Conservation (phyloP, 148 eudicot species). For the Polygonum aviculare region DNA sequence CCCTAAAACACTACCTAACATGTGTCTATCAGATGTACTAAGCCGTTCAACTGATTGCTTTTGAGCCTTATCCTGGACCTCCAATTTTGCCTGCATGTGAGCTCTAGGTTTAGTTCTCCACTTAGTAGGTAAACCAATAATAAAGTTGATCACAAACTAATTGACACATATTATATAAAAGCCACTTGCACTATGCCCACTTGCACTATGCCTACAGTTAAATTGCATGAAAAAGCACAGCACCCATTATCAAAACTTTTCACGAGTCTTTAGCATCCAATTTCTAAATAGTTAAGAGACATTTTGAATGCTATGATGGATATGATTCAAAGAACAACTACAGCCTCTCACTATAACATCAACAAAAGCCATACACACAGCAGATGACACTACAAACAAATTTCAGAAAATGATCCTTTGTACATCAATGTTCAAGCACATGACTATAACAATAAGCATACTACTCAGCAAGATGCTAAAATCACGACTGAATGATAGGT, state of each 20-base stretch:
- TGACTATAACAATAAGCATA: background rate
- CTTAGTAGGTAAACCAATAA: background rate
- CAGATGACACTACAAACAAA: background rate
- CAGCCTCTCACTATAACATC: background rate
- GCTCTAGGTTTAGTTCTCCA: background rate
- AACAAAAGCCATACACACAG: background rate
- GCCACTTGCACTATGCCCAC: too few relatives aligned
- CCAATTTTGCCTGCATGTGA: conserved; percentile 54
- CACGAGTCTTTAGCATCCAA: background rate
- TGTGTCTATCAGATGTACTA: conserved; percentile 8
- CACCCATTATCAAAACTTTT: background rate
- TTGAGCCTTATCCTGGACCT: conserved; percentile 46
- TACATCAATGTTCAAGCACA: background rate
- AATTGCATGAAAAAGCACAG: background rate
- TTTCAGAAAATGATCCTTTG: background rate
- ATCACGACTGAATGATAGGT: too few relatives aligned
- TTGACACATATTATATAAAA: background rate
- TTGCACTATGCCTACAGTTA: too few relatives aligned
- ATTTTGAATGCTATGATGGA: background rate
- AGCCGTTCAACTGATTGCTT: conserved; percentile 45
- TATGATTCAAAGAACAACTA: background rate
- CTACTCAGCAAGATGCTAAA: background rate
- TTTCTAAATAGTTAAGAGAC: background rate
- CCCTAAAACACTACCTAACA: too few relatives aligned
- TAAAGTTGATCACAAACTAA: background rate